These are phyloP conservation scores for Sicyos edulis DNA, from an alignment of 306 rosid genomes.

Conservation along the genomic window DNA sequence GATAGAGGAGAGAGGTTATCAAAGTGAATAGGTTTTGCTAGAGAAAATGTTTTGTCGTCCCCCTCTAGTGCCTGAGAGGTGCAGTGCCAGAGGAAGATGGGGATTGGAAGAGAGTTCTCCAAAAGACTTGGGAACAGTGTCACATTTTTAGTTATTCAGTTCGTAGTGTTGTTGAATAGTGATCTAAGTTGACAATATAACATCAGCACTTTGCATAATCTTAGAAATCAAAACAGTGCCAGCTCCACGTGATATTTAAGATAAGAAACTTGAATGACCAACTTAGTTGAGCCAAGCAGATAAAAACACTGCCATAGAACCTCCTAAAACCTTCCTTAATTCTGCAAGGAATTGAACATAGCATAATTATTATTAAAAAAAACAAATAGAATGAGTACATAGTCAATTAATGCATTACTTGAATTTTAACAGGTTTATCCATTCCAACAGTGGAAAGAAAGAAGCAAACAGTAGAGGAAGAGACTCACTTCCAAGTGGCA, in stretches of 20 bases:
- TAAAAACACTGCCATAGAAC: neutral
- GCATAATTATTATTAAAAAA: neutral
- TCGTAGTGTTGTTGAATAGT: neutral
- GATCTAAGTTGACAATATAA: neutral
- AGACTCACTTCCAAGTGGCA: conserved; percentile 57
- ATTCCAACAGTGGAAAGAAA: neutral
- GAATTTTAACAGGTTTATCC: neutral
- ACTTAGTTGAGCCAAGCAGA: neutral
- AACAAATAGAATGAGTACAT: neutral
- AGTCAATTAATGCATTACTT: neutral
- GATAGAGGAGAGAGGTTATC: too few species aligned
- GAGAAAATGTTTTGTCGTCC: too few species aligned
- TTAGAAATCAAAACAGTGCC: neutral
- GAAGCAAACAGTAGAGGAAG: conserved; percentile 14
- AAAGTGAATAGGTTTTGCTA: too few species aligned
- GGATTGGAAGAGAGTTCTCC: too few species aligned
- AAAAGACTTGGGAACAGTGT: neutral
- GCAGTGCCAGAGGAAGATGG: too few species aligned
- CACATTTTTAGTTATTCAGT: neutral
- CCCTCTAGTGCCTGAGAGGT: too few species aligned
- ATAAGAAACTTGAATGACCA: conserved; percentile 4
- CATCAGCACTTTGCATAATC: neutral
- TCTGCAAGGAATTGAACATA: neutral
- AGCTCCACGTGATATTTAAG: neutral
- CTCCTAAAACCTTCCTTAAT: neutral